Evolutionary conservation across 2,329 filamentous ascomycete genomes (phyloP), one percentile per base, ranked within the genome.

Genomic region (Teratosphaeria gauchensis): DNA sequence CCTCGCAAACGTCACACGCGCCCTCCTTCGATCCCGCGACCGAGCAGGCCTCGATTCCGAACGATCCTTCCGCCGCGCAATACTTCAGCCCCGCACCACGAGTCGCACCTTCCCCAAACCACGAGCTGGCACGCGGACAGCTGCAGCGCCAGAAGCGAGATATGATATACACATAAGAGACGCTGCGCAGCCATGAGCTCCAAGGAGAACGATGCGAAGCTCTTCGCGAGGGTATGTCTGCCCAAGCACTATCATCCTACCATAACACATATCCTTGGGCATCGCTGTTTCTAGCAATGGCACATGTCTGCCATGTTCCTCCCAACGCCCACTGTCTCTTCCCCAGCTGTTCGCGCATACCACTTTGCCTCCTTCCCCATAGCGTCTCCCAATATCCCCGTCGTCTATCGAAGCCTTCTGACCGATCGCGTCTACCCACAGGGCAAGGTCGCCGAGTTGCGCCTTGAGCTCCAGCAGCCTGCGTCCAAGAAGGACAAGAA

Each of bases 401-500:
- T 33, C 11, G 7, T 35, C 30, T 24, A 58, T 11, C 32, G 11
- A 4, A 46, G 62, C 62, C 70, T 63, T 70, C 54, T 56, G 56
- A 55, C 53, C 52, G 53, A 33, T 24, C 28, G 16, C 53, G 35
- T 32, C 24, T 35, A 54, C 54, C 33, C 33, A 79, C 89, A 99
- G 94, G 94, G 94, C 82, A 99, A 99, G 83, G 94, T 97, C 65
- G 92, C 92, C 63, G 94, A 99, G 83, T 82, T 99, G 72, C 90
- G 94, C 74, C 84, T 89, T 73, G 94, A 99, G 80, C 84, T 99
- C 72, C 66, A 68, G 46, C 61, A 63, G 51, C 57, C 60, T 46
- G 90, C 87, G 72, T 88, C 89, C 66, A 96, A 95, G 81, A 99
- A 97, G 80, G 94, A 99, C 79, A 97, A 96, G 83, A 96, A 95